These are phyloP conservation scores for Prunus campanulata DNA, from an alignment of 306 rosid genomes.

Conservation along the genomic window DNA sequence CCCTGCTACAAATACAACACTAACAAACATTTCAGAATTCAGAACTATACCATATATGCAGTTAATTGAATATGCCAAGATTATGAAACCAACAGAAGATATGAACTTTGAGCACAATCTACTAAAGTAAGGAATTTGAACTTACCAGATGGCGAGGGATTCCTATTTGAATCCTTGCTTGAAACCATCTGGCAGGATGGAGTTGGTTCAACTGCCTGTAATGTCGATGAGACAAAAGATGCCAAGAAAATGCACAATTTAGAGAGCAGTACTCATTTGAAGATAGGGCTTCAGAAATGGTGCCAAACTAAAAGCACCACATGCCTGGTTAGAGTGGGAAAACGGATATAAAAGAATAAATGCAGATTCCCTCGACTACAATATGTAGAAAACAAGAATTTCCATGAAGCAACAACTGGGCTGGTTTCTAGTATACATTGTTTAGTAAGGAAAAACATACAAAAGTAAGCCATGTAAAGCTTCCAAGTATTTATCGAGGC, in stretches of 20 bases:
- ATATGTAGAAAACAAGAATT: neutral
- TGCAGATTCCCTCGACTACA: neutral
- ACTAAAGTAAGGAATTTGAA: conserved; percentile 6
- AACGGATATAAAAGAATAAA: neutral
- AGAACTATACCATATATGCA: neutral
- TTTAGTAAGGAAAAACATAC: neutral
- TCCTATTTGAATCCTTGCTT: conserved; percentile 44
- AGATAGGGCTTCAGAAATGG: neutral
- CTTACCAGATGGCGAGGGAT: conserved; percentile 45
- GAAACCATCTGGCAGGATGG: conserved; percentile 33
- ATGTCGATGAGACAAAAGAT: conserved; percentile 18
- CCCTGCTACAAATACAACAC: conserved; percentile 38
- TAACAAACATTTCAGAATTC: neutral
- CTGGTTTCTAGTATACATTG: neutral
- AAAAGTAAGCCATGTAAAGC: neutral
- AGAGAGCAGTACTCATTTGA: conserved; percentile 16
- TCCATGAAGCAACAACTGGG: neutral
- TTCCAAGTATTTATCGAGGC: neutral
- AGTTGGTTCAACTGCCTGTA: conserved; percentile 53
- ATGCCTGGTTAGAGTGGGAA: neutral
- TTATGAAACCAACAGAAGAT: conserved; percentile 16
- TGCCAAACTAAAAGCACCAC: neutral
- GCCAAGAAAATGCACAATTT: conserved; percentile 18
- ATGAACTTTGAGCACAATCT: conserved; percentile 20
- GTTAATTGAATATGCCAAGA: conserved; percentile 5